Base-by-base conservation (phyloP, 2,329 filamentous ascomycete genomes). In the Colletotrichum salicis region DNA sequence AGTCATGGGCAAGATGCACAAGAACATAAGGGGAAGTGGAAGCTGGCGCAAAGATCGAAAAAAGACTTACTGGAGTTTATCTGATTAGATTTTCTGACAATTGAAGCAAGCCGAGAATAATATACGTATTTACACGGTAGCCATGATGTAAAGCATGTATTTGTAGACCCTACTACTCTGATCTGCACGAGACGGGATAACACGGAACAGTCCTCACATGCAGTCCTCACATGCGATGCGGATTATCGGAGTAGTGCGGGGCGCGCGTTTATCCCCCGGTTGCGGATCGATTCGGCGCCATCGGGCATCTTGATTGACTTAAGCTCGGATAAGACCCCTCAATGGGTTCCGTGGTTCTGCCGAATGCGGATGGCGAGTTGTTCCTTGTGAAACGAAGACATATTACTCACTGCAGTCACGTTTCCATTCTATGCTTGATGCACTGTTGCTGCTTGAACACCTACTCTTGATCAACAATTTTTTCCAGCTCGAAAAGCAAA, bases 11-110 rank as follows among this genome's bases (percentile, higher is more conserved):
- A n/a, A 22, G 7, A 29, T 22, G n/a, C 6, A 15, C 13, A 29
- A 11, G 54, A 35, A 15, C 33, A 29, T 2, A 59, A 57, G 12
- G 52, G n/a, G 5, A n/a, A 48, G 22, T 56, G 45, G 59, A 24
- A 15, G 15, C 33, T 71, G 31, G 59, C 45, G 3, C 19, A 56
- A n/a, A 60, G 69, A 11, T 54, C 59, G 4, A 71, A 71, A 29
- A 64, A 71, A 15, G 65, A 69, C 15, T 13, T 71, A 12, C 35
- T 71, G 22, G 61, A 60, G 27, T 71, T 71, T n/a, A 69, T 69
- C 10, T 71, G 45, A 22, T 10, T 6, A 5, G 4, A 24, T 5
- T 52, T n/a, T 5, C 7, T 6, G 27, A 12, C n/a, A 12, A n/a
- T 48, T n/a, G 41, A 48, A 10, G 8, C 7, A n/a, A 19, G 33